A percentile compares a stretch with the other conserved stretches of the same genome.
These are phyloP conservation scores for Excoecaria cochinchinensis DNA, from an alignment of 345 rosid genomes.

Conservation along the genomic window DNA sequence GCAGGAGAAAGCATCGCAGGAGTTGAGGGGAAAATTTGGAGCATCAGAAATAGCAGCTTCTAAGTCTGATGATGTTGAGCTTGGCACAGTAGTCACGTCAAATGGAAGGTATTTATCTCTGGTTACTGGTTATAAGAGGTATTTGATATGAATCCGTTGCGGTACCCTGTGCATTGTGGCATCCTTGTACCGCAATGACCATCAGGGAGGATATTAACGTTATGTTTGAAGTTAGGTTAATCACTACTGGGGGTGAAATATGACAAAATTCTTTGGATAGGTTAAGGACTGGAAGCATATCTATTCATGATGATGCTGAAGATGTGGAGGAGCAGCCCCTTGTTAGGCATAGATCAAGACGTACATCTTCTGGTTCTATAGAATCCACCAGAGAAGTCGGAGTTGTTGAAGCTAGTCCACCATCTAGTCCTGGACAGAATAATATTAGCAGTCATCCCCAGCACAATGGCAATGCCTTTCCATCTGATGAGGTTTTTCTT, in stretches of 20 bases:
- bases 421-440: slow-evolving; percentile 55
- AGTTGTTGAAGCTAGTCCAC: slow-evolving; percentile 45
- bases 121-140: slow-evolving; percentile 1
- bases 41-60: slow-evolving; percentile 41
- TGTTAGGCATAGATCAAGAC: slow-evolving; percentile 66
- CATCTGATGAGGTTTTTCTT: slow-evolving; percentile 68
- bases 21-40: slow-evolving; percentile 41
- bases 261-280: slow-evolving; percentile 31
- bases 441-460: slow-evolving; percentile 37
- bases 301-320: slow-evolving; percentile 64
- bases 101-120: slow-evolving; percentile 65
- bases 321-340: slow-evolving; percentile 75
- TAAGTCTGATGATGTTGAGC: slow-evolving; percentile 41
- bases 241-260: background rate
- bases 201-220: background rate
- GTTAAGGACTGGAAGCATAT: slow-evolving; percentile 64
- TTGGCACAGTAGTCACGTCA: slow-evolving; percentile 36
- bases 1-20: slow-evolving; percentile 59
- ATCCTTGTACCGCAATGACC: background rate
- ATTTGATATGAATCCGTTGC: background rate
- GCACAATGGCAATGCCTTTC: slow-evolving; percentile 49
- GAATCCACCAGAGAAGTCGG: slow-evolving; percentile 46
- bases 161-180: background rate
- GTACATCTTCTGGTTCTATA: slow-evolving; percentile 41
- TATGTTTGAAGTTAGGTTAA: background rate